These are phyloP conservation scores for Cyberlindnera petersonii DNA, from an alignment of 805 yeast species.

Conservation along the genomic window DNA sequence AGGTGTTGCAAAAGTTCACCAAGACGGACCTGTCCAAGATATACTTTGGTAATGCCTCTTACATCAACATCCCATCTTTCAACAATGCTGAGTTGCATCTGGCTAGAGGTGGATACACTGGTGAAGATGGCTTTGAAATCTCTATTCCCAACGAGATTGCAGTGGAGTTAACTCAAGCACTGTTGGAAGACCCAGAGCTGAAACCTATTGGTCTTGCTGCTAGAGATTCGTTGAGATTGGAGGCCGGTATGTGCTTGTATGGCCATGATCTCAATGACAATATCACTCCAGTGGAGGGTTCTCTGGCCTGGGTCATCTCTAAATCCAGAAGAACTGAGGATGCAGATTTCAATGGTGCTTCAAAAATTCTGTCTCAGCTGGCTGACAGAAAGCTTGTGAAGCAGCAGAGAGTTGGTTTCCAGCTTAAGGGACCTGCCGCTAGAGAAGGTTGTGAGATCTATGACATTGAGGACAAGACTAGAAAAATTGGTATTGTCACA, in stretches of 20 bases:
- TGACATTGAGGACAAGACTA: slow-evolving; percentile 47
- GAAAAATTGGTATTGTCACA: slow-evolving; percentile 50
- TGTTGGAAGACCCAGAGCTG: slow-evolving; percentile 52
- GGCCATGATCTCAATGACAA: slow-evolving; percentile 85
- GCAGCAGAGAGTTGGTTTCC: slow-evolving; percentile 70
- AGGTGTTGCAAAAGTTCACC: slow-evolving; percentile 60
- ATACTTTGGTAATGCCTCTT: slow-evolving; percentile 63
- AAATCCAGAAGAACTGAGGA: slow-evolving; percentile 59
- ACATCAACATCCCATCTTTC: slow-evolving; percentile 30
- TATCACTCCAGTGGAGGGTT: slow-evolving; percentile 84
- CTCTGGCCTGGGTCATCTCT: slow-evolving; percentile 86
- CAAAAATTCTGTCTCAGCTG: slow-evolving; percentile 65
- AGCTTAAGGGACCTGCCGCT: slow-evolving; percentile 83
- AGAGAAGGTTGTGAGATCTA: slow-evolving; percentile 72
- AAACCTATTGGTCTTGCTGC: slow-evolving; percentile 97
- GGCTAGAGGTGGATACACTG: slow-evolving; percentile 97
- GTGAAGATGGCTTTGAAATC: slow-evolving; percentile 97
- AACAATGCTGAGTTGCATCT: slow-evolving; percentile 52
- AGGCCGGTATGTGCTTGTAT: slow-evolving; percentile 97
- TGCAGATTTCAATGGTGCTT: slow-evolving; percentile 70
- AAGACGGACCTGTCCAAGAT: slow-evolving; percentile 53
- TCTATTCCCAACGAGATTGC: slow-evolving; percentile 65
- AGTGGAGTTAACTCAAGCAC: slow-evolving; percentile 53
- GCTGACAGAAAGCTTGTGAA: slow-evolving; percentile 54
- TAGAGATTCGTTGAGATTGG: slow-evolving; percentile 89